Evolutionary conservation across 805 yeast genomes (phyloP), one percentile per base, ranked within the genome.

Genomic region (Priceomyces medius): DNA sequence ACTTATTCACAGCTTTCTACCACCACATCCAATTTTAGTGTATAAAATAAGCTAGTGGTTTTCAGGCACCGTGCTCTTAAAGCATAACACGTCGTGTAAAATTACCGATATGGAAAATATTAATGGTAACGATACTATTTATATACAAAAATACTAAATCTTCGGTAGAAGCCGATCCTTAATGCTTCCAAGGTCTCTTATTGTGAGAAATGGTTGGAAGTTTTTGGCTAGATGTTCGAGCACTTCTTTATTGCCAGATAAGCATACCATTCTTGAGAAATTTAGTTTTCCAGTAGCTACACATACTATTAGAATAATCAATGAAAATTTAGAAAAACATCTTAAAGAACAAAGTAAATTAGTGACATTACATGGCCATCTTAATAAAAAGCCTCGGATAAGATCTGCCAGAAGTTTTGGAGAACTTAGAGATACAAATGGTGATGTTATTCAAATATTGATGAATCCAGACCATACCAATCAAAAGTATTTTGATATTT

Each of bases 331-430:
- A 7, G 49, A 48, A 2, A 8, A 31, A 0, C 46, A 40, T 20
- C 45, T 51, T 23, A 31, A 39, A 13, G 37, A 36, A 34, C 35
- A 16, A 12, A 23, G 18, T 8, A 31, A 29, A 36, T 50, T 59
- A 10, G 75, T 84, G 2, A 69, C 74, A 0, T 49, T 91, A 6
- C 79, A 87, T 47, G 98, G 99, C 0, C 93, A 97, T 88, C 75
- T 91, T 13, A 80, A 88, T 53, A 70, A 76, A 17, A 81, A 83
- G 48, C 93, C 96, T 0, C 74, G 83, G 40, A 79, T 80, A 40
- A 66, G 86, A 40, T 81, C 91, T 3, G 80, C 79, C 39, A 66
- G 87, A 37, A 73, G 79, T 1, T 91, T 93, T 68, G 93, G 85
- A 2, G 78, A 76, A 20, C 63, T 91, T 10, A 71, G 98, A 47